These are phyloP conservation scores for Pseudotsuga menziesii DNA, from an alignment of 75 land plant species.

Conservation along the genomic window DNA sequence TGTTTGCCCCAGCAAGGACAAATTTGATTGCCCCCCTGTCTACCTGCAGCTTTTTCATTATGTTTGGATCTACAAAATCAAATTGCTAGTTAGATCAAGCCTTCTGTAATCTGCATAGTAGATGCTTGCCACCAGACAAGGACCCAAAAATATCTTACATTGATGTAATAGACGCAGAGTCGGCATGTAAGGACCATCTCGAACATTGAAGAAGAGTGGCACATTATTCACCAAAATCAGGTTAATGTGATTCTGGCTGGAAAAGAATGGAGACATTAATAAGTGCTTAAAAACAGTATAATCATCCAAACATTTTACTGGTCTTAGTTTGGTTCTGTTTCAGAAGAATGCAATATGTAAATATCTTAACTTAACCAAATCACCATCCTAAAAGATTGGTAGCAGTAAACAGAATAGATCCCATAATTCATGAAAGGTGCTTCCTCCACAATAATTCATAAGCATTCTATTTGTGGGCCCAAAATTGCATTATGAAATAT, in stretches of 20 bases:
- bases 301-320: not conserved
- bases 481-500: not conserved
- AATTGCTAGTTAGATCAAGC: not conserved
- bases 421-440: not conserved
- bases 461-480: not conserved
- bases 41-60: slow-evolving; percentile 91
- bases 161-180: slow-evolving; percentile 93
- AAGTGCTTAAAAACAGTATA: not conserved
- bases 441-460: not conserved
- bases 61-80: slow-evolving; percentile 72
- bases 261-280: not conserved
- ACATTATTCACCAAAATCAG: slow-evolving; percentile 94
- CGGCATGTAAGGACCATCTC: slow-evolving; percentile 99
- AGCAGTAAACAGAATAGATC: not conserved
- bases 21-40: slow-evolving; percentile 98
- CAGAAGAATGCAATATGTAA: not conserved
- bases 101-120: not conserved
- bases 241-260: slow-evolving; percentile 95
- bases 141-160: slow-evolving; percentile 39
- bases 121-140: not conserved
- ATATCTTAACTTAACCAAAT: not conserved
- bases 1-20: slow-evolving; percentile 96
- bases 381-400: not conserved
- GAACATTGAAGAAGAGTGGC: slow-evolving; percentile 92
- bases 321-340: not conserved